Evolutionary conservation across 257 asterid genomes (phyloP).

Genomic region (Sherardia arvensis): DNA sequence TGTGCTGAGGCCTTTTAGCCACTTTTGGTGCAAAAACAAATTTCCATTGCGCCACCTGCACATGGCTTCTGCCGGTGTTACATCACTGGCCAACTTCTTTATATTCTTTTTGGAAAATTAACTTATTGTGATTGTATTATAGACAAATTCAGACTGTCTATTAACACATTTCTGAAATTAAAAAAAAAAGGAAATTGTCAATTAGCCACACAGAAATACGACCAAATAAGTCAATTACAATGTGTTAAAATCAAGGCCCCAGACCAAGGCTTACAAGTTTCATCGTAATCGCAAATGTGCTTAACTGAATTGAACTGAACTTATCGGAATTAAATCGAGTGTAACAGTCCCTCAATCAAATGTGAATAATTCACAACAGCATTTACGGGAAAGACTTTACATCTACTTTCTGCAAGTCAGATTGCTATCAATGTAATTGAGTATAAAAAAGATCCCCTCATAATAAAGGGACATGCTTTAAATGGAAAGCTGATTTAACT

Average conservation of each 20-base stretch:
- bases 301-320: too few relatives aligned
- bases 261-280: too few relatives aligned
- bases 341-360: too few relatives aligned
- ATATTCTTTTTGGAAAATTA: too few relatives aligned
- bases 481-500: background rate
- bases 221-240: background rate
- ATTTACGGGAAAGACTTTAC: background rate
- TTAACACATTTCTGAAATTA: too few relatives aligned
- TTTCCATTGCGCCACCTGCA: conserved; percentile 1
- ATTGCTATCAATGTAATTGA: background rate
- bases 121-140: background rate
- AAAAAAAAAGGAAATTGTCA: background rate
- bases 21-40: background rate
- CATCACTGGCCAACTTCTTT: background rate
- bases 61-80: conserved; percentile 2
- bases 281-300: too few relatives aligned
- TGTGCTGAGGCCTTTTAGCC: background rate
- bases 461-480: background rate
- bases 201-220: background rate
- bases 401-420: too few relatives aligned
- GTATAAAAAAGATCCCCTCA: background rate
- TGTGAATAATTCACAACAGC: background rate
- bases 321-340: too few relatives aligned
- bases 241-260: too few relatives aligned
- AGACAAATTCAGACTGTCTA: background rate